These are phyloP conservation scores for Scytalidium lignicola DNA, from an alignment of 2,329 filamentous ascomycete species.

Conservation along the genomic window DNA sequence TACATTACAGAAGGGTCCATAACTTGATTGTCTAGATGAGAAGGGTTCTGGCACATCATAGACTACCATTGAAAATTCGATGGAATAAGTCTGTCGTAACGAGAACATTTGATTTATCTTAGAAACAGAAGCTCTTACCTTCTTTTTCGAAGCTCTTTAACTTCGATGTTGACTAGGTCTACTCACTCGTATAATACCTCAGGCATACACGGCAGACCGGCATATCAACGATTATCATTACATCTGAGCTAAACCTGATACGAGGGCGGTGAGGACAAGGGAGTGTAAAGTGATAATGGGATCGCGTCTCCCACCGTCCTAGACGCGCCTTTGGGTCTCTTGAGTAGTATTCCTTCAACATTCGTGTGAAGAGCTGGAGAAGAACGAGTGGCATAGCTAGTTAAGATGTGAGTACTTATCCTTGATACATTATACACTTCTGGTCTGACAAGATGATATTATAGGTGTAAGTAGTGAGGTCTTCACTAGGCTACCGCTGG, in stretches of 20 bases:
- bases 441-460: neutral
- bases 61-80: neutral
- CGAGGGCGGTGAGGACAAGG: neutral
- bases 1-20: constrained; percentile 22
- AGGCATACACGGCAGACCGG: neutral
- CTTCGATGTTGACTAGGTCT: neutral
- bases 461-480: constrained; percentile 2
- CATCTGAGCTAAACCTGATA: neutral
- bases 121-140: neutral
- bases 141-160: neutral
- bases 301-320: neutral
- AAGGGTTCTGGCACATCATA: constrained; percentile 16
- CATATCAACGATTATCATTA: too few relatives aligned
- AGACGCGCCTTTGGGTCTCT: neutral
- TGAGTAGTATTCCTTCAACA: neutral
- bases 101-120: neutral
- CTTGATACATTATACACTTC: neutral
- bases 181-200: neutral
- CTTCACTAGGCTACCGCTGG: neutral
- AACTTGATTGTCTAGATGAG: constrained; percentile 15
- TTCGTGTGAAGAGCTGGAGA: neutral
- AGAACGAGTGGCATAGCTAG: constrained; percentile 5
- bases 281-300: neutral
- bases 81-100: neutral
- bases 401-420: constrained; percentile 12